phyloP scores from a whole-genome alignment of 1,139 yeast genomes.

The Debaryomyces subglobosus region DNA sequence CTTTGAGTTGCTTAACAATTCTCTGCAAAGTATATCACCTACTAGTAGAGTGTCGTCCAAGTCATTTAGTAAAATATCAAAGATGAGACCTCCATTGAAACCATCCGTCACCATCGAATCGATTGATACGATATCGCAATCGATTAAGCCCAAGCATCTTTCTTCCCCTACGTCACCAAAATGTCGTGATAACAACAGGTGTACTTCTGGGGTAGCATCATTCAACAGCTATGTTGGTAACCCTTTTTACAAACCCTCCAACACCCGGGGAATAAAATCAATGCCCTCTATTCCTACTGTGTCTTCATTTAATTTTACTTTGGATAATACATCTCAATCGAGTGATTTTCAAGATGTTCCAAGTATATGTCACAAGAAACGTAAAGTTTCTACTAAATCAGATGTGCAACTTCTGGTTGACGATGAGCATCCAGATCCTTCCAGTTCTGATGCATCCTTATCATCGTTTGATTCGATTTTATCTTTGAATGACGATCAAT shows the following conservation, averaged over 20 bases:
- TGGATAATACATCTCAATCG: neutral
- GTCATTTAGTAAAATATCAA: slow-evolving; percentile 9
- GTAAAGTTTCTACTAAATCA: slow-evolving; percentile 12
- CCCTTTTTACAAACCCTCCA: slow-evolving; percentile 3
- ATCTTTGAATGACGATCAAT: slow-evolving; percentile 3
- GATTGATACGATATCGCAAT: slow-evolving; percentile 20
- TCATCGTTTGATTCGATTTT: slow-evolving; percentile 11
- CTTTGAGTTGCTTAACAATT: neutral
- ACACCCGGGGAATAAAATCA: neutral
- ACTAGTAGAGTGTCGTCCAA: neutral
- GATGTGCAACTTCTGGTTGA: slow-evolving; percentile 6
- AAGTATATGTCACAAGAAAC: slow-evolving; percentile 5
- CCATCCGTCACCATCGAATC: slow-evolving; percentile 32
- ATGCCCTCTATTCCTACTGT: slow-evolving; percentile 5
- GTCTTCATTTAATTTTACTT: slow-evolving; percentile 1
- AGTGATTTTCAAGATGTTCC: neutral
- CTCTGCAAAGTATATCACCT: neutral
- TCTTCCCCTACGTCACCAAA: slow-evolving; percentile 7
- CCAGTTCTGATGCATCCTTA: slow-evolving; percentile 10
- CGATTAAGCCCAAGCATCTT: slow-evolving; percentile 12
- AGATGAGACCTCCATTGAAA: slow-evolving; percentile 20
- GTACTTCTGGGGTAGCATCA: slow-evolving; percentile 5
- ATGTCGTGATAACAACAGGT: neutral
- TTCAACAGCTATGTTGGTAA: slow-evolving; percentile 5
- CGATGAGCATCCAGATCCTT: neutral